Base-by-base conservation (phyloP, 768 basidiomycete genomes). In the Dentipellis fragilis region DNA sequence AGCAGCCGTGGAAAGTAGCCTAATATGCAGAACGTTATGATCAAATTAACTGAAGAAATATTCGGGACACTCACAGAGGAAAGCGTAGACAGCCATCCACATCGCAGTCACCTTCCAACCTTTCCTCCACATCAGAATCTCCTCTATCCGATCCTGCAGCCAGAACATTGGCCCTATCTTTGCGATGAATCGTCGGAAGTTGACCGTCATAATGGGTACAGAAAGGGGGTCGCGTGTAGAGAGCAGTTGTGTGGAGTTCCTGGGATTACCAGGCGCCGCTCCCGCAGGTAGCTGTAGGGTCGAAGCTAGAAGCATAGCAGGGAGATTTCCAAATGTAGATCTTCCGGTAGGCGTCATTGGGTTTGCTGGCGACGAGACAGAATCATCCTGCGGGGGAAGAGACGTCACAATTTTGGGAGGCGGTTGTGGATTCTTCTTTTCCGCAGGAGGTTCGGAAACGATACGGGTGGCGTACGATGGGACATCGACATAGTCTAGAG, bases 141-240 rank as follows among this genome's bases (percentile, higher is more conserved):
- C 93, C 67, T 95, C 93, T 12, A 89, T 64, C 1, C 93, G 71
- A 65, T 96, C 93, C 69, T 90, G 89, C 17, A 94, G 59, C 93
- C 92, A 95, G 63, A 94, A 95, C 7, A 93, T 70, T 0, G 88
- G 85, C 0, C 89, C 89, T 3, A 82, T 74, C 61, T 77, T 83
- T 6, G 81, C 77, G 3, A 93, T 79, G 57, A 95, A 94, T 21
- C 89, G 73, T 59, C 84, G 79, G 64, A 93, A 93, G 65, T 93
- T 91, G 60, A 75, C 79, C 1, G 87, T 84, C 59, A 84, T 86
- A 23, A 84, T 82, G 0, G 83, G 87, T 3, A 95, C 71, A 1
- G 88, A 89, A 4, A 95, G 75, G 0, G 88, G 80, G 62, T 87
- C 87, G 29, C 73, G 72, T 1, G 78, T 79, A 16, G 80, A 81